Base-by-base conservation (phyloP, 441 rosid species). In the Jatropha podagrica region DNA sequence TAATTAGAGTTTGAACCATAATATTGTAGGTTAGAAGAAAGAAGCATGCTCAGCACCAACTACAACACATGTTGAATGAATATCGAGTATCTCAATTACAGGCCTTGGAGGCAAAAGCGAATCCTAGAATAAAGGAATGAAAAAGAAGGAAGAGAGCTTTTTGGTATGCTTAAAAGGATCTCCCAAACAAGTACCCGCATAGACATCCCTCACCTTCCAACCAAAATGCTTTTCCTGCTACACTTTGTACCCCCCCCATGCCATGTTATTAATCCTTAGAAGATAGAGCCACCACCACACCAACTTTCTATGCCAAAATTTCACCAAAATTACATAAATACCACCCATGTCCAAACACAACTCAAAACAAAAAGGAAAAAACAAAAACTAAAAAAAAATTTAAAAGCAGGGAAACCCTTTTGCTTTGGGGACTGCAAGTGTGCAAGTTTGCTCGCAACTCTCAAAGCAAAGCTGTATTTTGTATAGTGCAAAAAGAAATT, bases 341-440 rank as follows among this genome's bases (percentile, higher is more conserved):
- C 11, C 26, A 13, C 71, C 14, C 20, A 32, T 26, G 23, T 56
- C 61, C n/a, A 76, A 79, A 79, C 80, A 77, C 68, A 27, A 65
- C 73, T 71, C 48, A 75, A 81, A 74, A 81, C 81, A 82, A 82
- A 63, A 62, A 49, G 71, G 65, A 54, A 74, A 75, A 68, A 77
- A 71, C 76, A 77, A 85, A 76, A 76, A 44, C 48, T 44, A 20
- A 72, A 54, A 59, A 73, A 14, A 64, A 64, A 73, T 32, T 23
- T 7, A 52, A 27, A 26, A 27, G 61, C 4, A 71, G 3, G 56
- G 72, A 77, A 77, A 69, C 42, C 46, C 56, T 65, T 69, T 54
- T 77, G 85, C 90, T 81, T 87, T 85, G 92, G 89, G 75, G 84
- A 81, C 83, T 80, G 89, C 81, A 81, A 86, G 86, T 80, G 86